Evolutionary conservation across 2,329 filamentous ascomycete species (phyloP), one percentile per base, ranked within the genome.

Genomic region (Zymoseptoria pseudotritici): DNA sequence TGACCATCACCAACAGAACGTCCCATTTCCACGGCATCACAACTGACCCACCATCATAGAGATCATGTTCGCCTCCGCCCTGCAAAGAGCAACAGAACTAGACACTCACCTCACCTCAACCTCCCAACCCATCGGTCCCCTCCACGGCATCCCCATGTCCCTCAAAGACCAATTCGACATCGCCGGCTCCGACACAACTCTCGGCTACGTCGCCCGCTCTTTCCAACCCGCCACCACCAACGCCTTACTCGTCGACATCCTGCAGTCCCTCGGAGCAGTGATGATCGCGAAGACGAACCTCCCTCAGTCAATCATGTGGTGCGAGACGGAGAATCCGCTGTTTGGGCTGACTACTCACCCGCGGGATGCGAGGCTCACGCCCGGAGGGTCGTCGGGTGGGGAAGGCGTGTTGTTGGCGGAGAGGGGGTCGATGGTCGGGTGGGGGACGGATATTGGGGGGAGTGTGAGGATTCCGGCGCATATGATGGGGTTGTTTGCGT

Each of bases 151-250:
- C 13, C 72, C 74, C 1, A 72, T 80, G 53, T 78, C 77, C 0
- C 64, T 82, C 3, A 85, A 85, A 62, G 82, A 84, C 26, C 82
- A 84, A 53, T 84, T 84, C 66, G 76, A 84, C 36, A 72, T 85
- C 49, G 76, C 77, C 55, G 80, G 78, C 0, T 66, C 76, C 17
- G 80, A 84, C 60, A 79, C 77, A 0, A 82, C 81, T 0, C 63
- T 83, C 3, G 81, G 80, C 10, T 84, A 83, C 63, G 77, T 81
- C 4, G 76, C 75, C 8, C 74, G 75, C 53, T 76, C 80, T 0
- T 80, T 80, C 57, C 69, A 76, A 1, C 81, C 81, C 0, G 81
- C 82, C 1, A 59, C 61, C 0, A 74, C 80, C 8, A 78, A 85
- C 66, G 79, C 79, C 3, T 74, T 76, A 0, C 62, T 85, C 0